Evolutionary conservation across 306 rosid species (phyloP).

Genomic region (Ammopiptanthus mongolicus): DNA sequence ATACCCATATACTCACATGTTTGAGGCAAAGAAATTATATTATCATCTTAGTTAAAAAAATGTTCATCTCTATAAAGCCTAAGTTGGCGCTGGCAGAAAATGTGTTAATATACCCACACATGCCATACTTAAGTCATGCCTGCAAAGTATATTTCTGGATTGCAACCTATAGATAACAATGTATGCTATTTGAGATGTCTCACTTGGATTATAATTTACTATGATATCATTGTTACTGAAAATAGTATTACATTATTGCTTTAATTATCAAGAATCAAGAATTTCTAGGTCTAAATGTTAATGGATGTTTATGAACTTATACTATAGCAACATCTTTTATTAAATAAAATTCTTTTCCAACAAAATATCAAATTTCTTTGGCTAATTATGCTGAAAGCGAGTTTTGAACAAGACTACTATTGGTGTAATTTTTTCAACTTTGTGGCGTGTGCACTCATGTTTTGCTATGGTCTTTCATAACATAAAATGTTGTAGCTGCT

Average conservation of each 20-base stretch:
- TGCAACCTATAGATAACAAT: background rate
- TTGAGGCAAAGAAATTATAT: background rate
- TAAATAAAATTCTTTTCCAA: background rate
- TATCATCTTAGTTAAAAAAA: background rate
- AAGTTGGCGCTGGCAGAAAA: background rate
- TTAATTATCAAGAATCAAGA: background rate
- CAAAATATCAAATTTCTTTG: background rate
- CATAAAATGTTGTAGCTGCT: background rate
- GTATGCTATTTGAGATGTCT: background rate
- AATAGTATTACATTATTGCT: background rate
- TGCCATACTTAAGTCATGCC: background rate
- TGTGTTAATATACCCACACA: background rate
- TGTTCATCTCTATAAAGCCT: background rate
- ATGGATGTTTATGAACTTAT: background rate
- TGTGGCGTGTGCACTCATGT: background rate
- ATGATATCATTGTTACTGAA: background rate
- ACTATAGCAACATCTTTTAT: background rate
- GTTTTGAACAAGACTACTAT: background rate
- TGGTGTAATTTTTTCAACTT: background rate
- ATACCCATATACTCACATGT: background rate
- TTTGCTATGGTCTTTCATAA: background rate
- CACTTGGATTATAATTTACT: background rate
- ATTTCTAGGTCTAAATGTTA: background rate
- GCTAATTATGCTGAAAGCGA: background rate
- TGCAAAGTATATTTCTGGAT: background rate